phyloP scores from a whole-genome alignment of 768 basidiomycete species.

The Naganishia kalamii region DNA sequence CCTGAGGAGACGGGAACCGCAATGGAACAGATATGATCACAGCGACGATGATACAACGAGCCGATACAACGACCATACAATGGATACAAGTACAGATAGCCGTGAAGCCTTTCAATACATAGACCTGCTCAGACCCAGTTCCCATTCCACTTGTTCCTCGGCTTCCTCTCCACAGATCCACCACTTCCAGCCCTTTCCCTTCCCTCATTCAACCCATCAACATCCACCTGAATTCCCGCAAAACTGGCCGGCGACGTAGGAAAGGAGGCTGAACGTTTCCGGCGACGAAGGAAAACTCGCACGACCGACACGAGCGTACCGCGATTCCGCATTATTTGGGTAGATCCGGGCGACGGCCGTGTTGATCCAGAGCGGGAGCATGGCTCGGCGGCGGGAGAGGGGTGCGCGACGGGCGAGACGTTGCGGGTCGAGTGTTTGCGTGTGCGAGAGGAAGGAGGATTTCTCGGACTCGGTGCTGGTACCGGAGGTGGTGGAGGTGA shows the following conservation, averaged over 20 bases:
- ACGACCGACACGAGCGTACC: neutral
- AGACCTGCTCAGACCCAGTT: neutral
- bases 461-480: neutral
- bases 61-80: no score
- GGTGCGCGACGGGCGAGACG: neutral
- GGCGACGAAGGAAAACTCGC: neutral
- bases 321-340: neutral
- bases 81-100: no score
- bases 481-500: neutral
- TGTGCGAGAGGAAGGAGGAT: neutral
- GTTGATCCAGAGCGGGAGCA: neutral
- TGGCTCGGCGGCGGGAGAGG: conserved; percentile 4
- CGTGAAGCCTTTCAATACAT: no score
- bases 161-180: neutral
- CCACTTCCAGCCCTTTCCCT: no score
- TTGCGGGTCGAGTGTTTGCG: neutral
- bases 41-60: no score
- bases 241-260: neutral
- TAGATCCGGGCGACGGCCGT: neutral
- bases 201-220: neutral
- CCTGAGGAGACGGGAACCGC: no score
- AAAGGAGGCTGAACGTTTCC: neutral
- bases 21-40: no score
- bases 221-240: neutral
- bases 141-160: conserved; percentile 3